Conservation (phyloP, 2,329 filamentous ascomycete species). For the Diaporthe sp. region DNA sequence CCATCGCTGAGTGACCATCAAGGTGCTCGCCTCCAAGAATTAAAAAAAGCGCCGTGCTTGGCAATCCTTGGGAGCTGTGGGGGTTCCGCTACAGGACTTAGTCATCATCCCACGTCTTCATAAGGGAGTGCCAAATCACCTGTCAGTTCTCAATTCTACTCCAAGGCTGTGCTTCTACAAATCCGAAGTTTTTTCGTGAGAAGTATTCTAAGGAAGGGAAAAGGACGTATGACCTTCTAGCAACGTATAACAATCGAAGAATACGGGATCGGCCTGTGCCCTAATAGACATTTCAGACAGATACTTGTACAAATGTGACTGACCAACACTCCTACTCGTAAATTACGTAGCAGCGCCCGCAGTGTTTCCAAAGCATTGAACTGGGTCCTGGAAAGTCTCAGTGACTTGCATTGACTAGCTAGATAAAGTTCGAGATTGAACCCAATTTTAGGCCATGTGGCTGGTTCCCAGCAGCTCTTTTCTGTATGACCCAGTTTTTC, state of each 20-base stretch:
- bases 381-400: not conserved
- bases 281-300: not conserved
- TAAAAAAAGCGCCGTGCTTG: conserved; percentile 22
- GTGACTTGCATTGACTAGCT: not conserved
- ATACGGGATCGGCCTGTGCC: too few relatives aligned
- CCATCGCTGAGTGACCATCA: conserved; percentile 16
- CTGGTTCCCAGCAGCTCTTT: not conserved
- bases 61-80: conserved; percentile 6
- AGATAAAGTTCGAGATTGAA: too few relatives aligned
- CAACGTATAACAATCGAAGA: not conserved
- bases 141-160: not conserved
- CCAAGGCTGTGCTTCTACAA: not conserved
- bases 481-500: not conserved
- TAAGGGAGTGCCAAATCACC: not conserved
- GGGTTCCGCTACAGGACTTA: conserved; percentile 11
- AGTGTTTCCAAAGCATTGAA: not conserved
- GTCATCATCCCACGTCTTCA: not conserved
- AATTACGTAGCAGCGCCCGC: too few relatives aligned
- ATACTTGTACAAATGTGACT: not conserved
- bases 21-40: conserved; percentile 17
- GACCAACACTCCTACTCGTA: not conserved
- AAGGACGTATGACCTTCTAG: too few relatives aligned
- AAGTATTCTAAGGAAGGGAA: not conserved
- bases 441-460: too few relatives aligned
- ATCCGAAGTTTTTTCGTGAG: not conserved